Evolutionary conservation across 352 stramenopile genomes (phyloP).

Genomic region (Globisporangium cystogenes): DNA sequence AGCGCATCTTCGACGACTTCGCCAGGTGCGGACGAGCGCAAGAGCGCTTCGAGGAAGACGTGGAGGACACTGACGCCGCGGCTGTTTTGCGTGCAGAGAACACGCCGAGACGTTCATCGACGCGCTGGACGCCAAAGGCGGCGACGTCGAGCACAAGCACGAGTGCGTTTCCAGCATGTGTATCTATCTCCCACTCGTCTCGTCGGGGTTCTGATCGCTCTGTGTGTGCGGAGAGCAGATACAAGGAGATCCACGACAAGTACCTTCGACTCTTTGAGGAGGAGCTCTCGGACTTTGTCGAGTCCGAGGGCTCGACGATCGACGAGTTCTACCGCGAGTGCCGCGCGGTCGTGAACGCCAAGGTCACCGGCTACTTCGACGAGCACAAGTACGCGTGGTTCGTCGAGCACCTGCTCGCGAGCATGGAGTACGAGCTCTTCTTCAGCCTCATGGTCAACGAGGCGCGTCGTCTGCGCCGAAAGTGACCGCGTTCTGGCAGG

Average conservation of each 20-base stretch:
- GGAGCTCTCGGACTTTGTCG: conserved; percentile 69
- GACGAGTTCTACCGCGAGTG: conserved; percentile 72
- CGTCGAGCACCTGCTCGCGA: conserved; percentile 67
- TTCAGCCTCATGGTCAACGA: conserved; percentile 81
- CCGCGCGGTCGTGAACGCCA: conserved; percentile 46
- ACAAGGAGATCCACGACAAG: conserved; percentile 71
- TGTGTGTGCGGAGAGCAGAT: conserved; percentile 18
- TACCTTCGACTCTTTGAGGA: conserved; percentile 73
- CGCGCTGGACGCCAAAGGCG: conserved; percentile 51
- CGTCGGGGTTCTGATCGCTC: neutral
- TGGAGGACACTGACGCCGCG: neutral
- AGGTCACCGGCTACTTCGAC: conserved; percentile 64
- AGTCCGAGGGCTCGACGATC: conserved; percentile 53
- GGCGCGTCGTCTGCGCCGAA: conserved; percentile 50
- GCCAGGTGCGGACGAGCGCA: conserved; percentile 28
- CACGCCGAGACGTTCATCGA: conserved; percentile 59
- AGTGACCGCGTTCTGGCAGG: conserved; percentile 23
- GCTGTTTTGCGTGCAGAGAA: conserved; percentile 25
- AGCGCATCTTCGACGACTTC: conserved; percentile 75
- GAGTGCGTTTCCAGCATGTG: conserved; percentile 15
- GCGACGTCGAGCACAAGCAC: conserved; percentile 74
- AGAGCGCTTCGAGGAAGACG: too few species aligned
- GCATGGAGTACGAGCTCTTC: conserved; percentile 81
- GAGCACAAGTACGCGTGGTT: conserved; percentile 73
- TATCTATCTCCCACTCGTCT: neutral